Evolutionary conservation across 2,329 filamentous ascomycete species (phyloP).

Genomic region (Colletotrichum caudatum): DNA sequence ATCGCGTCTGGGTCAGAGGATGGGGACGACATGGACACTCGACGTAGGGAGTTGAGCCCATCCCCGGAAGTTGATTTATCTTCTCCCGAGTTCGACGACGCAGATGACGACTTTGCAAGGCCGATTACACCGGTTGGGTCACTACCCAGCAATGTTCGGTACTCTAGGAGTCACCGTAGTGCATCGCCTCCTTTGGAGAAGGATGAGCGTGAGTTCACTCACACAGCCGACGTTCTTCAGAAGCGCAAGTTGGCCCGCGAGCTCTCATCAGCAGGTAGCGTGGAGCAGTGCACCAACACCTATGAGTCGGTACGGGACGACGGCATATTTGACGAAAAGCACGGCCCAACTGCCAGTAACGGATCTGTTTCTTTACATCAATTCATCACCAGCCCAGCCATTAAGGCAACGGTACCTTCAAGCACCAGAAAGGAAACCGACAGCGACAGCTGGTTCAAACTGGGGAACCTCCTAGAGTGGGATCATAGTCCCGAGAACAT

Average conservation of each 20-base stretch:
- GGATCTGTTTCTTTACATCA: conserved; percentile 50
- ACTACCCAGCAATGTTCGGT: conserved; percentile 65
- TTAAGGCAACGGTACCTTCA: conserved; percentile 57
- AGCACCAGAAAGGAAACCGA: conserved; percentile 53
- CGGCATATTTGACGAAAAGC: conserved; percentile 65
- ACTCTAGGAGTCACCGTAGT: conserved; percentile 65
- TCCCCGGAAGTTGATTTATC: conserved; percentile 95
- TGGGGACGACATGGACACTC: conserved; percentile 77
- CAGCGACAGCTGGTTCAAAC: conserved; percentile 57
- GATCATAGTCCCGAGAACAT: conserved; percentile 87
- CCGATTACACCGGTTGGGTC: conserved; percentile 74
- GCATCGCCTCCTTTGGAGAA: conserved; percentile 90
- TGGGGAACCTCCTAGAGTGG: conserved; percentile 64
- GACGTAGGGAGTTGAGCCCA: conserved; percentile 80
- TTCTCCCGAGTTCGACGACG: conserved; percentile 84
- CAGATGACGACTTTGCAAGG: conserved; percentile 69
- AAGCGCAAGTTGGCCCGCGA: conserved; percentile 70
- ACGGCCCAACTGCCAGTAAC: conserved; percentile 44
- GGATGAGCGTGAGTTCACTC: conserved; percentile 96
- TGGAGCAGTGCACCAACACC: conserved; percentile 50
- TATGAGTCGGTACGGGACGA: conserved; percentile 63
- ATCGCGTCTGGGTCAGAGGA: conserved; percentile 66
- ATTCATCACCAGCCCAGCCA: conserved; percentile 67
- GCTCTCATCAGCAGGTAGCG: conserved; percentile 49
- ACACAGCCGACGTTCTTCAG: conserved; percentile 88